These are phyloP conservation scores for Babesia ovata DNA, from an alignment of 169 alveolate species.

Conservation along the genomic window DNA sequence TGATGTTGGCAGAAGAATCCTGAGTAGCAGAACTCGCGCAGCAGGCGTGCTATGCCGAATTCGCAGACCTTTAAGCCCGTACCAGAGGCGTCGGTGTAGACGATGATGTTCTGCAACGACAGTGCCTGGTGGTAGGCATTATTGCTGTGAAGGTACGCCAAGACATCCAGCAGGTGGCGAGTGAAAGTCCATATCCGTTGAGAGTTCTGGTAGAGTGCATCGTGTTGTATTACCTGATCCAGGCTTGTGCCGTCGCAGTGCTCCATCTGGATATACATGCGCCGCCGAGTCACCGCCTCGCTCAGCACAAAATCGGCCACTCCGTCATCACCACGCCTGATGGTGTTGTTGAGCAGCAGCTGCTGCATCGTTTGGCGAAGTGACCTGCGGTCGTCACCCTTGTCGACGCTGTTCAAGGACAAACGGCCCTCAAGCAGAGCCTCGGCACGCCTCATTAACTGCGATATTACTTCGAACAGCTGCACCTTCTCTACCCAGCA, in stretches of 20 bases:
- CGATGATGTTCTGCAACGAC: constrained; percentile 54
- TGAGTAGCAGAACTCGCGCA: constrained; percentile 32
- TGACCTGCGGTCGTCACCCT: neutral
- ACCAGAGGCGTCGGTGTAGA: constrained; percentile 44
- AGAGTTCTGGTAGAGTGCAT: constrained; percentile 26
- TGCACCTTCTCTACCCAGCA: constrained; percentile 61
- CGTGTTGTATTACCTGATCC: constrained; percentile 44
- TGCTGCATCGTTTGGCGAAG: neutral
- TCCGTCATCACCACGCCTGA: neutral
- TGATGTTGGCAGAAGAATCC: constrained; percentile 44
- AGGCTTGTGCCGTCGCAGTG: constrained; percentile 48
- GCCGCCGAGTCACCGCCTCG: constrained; percentile 40
- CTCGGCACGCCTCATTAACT: constrained; percentile 11
- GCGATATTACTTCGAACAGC: constrained; percentile 1
- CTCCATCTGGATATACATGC: constrained; percentile 54
- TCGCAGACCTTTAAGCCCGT: constrained; percentile 60
- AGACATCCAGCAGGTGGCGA: constrained; percentile 57
- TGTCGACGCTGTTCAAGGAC: neutral
- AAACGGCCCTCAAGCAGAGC: neutral
- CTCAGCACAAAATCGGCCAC: constrained; percentile 6
- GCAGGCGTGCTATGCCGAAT: constrained; percentile 50
- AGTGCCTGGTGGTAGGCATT: constrained; percentile 61
- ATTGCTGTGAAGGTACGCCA: constrained; percentile 62
- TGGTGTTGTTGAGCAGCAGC: constrained; percentile 1
- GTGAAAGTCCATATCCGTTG: constrained; percentile 56